Conservation (phyloP, 23 red algal genomes). For the Gracilariopsis chorda region DNA sequence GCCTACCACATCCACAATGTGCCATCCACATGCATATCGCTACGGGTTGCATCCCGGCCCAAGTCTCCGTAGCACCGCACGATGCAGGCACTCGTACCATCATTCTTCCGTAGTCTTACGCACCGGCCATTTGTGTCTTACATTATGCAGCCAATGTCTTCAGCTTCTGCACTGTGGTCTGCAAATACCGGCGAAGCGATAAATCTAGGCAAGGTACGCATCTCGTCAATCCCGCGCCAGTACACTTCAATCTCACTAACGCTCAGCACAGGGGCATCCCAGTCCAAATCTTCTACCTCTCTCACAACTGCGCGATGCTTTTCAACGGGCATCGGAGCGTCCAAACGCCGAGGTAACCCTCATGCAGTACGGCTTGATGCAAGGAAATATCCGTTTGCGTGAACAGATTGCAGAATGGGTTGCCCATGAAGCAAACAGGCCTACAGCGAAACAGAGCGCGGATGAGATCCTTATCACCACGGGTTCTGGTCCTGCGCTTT, state of each 20-base stretch:
- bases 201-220: constrained; percentile 22
- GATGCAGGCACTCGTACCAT: too few relatives aligned
- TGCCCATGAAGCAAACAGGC: background rate
- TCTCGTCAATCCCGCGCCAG: background rate
- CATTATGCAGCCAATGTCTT: too few relatives aligned
- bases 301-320: background rate
- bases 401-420: background rate
- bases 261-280: constrained; percentile 70
- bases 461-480: constrained; percentile 82
- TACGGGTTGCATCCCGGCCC: too few relatives aligned
- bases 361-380: constrained; percentile 69
- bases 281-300: constrained; percentile 67
- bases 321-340: background rate
- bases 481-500: constrained; percentile 62
- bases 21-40: too few relatives aligned
- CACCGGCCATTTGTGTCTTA: too few relatives aligned
- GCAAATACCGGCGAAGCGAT: background rate
- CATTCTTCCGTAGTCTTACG: too few relatives aligned
- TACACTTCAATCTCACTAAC: background rate
- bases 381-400: constrained; percentile 19
- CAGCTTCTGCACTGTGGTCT: background rate
- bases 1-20: too few relatives aligned
- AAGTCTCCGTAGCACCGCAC: too few relatives aligned
- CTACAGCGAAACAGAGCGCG: background rate
- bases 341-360: constrained; percentile 27